Conservation (phyloP, 140 eudicot species). For the Oenanthe javanica region DNA sequence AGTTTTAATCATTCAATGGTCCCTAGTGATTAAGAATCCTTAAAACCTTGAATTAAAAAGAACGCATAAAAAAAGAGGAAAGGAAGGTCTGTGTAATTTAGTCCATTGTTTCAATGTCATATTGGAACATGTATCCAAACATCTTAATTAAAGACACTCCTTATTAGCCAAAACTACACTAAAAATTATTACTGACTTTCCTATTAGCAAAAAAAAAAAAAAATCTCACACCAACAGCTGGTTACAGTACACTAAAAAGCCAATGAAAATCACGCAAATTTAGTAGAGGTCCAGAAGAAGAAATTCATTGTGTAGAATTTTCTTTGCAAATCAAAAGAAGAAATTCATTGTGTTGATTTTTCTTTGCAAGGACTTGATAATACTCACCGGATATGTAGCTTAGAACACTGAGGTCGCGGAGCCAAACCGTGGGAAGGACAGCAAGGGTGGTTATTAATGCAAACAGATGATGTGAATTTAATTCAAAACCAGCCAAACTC, state of each 20-base stretch:
- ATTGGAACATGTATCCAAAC: background rate
- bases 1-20: background rate
- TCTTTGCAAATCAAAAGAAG: too few relatives aligned
- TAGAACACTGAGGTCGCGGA: slow-evolving; percentile 69
- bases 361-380: background rate
- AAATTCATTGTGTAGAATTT: background rate
- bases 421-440: slow-evolving; percentile 96
- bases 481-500: slow-evolving; percentile 37
- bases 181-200: background rate
- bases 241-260: background rate
- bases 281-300: background rate
- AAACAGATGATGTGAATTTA: slow-evolving; percentile 64
- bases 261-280: background rate
- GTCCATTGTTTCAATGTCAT: background rate
- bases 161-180: background rate
- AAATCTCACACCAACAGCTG: background rate
- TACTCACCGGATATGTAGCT: slow-evolving; percentile 86
- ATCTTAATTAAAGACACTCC: background rate
- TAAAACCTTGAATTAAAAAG: background rate
- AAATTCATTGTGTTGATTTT: too few relatives aligned
- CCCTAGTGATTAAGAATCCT: background rate
- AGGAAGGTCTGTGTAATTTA: background rate
- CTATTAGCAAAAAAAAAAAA: background rate
- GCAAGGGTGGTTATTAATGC: slow-evolving; percentile 60
- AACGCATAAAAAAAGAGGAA: background rate